phyloP scores from a whole-genome alignment of 495 filamentous ascomycete species.

The Friedmanniomyces simplex region DNA sequence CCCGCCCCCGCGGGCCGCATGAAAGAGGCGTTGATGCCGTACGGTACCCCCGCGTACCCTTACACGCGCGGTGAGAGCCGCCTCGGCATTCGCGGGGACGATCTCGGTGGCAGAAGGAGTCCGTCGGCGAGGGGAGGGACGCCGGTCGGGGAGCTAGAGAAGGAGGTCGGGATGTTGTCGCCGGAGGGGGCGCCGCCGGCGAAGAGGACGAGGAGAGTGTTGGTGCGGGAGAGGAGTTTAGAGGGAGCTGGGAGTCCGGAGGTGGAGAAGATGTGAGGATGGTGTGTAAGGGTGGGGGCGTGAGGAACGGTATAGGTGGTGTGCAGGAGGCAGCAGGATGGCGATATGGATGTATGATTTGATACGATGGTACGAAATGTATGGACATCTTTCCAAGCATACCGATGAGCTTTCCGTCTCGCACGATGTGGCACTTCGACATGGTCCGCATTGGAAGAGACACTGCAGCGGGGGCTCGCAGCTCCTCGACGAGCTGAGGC shows the following conservation, averaged over 20 bases:
- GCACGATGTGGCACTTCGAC: too few relatives aligned
- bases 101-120: background rate
- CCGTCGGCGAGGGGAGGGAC: slow-evolving; percentile 12
- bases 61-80: slow-evolving; percentile 15
- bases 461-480: too few relatives aligned
- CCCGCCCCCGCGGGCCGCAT: slow-evolving; percentile 2
- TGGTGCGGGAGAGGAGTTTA: slow-evolving; percentile 8
- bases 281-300: background rate
- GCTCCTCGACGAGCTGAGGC: too few relatives aligned
- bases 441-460: too few relatives aligned
- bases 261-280: background rate
- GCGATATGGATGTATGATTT: too few relatives aligned
- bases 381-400: too few relatives aligned
- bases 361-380: too few relatives aligned
- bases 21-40: slow-evolving; percentile 18
- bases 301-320: too few relatives aligned
- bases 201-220: slow-evolving; percentile 5
- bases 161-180: background rate
- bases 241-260: background rate
- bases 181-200: background rate
- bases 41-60: slow-evolving; percentile 16
- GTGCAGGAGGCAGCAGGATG: too few relatives aligned
- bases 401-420: too few relatives aligned
- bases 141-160: slow-evolving; percentile 16
- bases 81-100: background rate